Evolutionary conservation across 768 basidiomycete species (phyloP).

Genomic region (Leucocoprinus birnbaumii): DNA sequence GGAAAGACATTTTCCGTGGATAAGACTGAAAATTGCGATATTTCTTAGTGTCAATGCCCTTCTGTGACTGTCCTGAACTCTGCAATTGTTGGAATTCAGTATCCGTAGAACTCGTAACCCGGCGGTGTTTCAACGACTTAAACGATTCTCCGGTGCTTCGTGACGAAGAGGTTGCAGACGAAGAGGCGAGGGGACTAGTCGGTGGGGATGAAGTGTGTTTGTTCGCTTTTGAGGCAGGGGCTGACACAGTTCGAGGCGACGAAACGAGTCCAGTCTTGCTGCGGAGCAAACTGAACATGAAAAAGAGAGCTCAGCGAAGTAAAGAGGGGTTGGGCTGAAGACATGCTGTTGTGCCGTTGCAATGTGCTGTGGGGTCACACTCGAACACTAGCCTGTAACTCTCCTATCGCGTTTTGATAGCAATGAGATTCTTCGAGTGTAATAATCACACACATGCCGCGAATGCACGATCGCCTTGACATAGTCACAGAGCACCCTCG

Average conservation of each 20-base stretch:
- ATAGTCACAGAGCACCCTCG: background rate
- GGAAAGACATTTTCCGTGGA: slow-evolving; percentile 30
- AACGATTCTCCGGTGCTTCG: background rate
- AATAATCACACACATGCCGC: background rate
- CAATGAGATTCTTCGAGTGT: background rate
- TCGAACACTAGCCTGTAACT: background rate
- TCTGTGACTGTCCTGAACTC: too few species aligned
- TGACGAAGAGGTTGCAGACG: background rate
- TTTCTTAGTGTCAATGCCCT: background rate
- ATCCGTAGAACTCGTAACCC: background rate
- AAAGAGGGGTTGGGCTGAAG: background rate
- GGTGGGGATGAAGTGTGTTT: background rate
- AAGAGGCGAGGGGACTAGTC: background rate
- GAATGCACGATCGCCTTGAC: background rate
- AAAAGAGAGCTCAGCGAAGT: background rate
- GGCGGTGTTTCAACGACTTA: slow-evolving; percentile 1
- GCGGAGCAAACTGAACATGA: slow-evolving; percentile 1
- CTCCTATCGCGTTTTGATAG: slow-evolving; percentile 8
- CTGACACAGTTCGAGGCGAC: background rate
- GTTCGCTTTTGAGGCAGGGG: background rate
- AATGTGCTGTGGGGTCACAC: background rate
- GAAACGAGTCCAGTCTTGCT: background rate
- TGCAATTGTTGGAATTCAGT: background rate
- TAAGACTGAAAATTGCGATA: slow-evolving; percentile 8
- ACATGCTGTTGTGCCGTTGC: background rate